Base-by-base conservation (phyloP, 176 grass and related monocot species). In the Puya raimondii region DNA sequence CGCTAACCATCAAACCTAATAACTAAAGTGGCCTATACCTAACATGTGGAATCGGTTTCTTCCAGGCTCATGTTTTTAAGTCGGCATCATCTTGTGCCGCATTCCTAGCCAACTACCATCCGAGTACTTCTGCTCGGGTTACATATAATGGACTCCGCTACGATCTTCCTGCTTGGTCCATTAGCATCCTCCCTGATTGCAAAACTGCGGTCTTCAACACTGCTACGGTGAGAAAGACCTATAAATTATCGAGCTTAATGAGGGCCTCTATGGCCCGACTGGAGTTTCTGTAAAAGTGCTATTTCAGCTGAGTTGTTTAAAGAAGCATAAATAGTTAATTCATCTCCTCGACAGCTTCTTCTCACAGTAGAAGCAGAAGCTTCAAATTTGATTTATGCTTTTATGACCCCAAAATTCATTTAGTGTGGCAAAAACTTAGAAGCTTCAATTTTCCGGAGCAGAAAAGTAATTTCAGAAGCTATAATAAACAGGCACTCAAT, bases 201-300 rank as follows among this genome's bases (percentile, higher is more conserved):
- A 97, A 92, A 92, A 84, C 86, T 1, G 72, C 27, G 4, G 74
- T 87, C 70, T 97, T 97, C 83, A 97, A 97, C 82, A 97, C 93
- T 10, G 93, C 93, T 0, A 90, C 63, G 23, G 93, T 97, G 72
- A 80, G 79, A 90, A 25, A 29, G 48, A 26, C 59, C 58, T 33
- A 70, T 23, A 64, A 64, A 4, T 3, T 54, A 12, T 16, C 64
- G 58, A 11, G 33, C 49, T 21, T 49, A 12, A 42, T 42, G 33
- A 42, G 33, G 33, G 33, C 33, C 33, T 7, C 4, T 42, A 42
- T 42, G 33, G 21, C 16, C 13, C 2, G 25, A 14, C 25, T 5
- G 25, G 18, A 29, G 9, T 2, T 13, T 26, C 47, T 7, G 4
- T 42, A 42, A 42, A 42, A 42, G 4, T 42, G 4, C 33, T 42